These are phyloP conservation scores for Phytophthora fragariae DNA, from an alignment of 352 stramenopile genomes.

Conservation along the genomic window DNA sequence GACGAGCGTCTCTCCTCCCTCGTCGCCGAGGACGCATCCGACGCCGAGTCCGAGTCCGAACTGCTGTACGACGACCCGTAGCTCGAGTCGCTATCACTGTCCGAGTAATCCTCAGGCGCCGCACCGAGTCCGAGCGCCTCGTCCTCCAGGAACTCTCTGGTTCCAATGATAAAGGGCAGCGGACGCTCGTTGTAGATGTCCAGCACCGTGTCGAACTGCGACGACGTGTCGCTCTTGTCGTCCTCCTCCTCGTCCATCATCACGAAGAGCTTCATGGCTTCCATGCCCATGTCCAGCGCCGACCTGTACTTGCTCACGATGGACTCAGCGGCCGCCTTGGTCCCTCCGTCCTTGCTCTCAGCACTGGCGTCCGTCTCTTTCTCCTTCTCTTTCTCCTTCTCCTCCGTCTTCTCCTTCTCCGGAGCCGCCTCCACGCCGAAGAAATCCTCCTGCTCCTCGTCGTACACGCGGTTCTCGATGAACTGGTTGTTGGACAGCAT, in stretches of 20 bases:
- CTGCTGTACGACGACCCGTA: constrained; percentile 75
- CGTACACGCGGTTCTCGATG: constrained; percentile 91
- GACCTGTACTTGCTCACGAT: constrained; percentile 81
- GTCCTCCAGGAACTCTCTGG: constrained; percentile 85
- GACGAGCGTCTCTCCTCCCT: constrained; percentile 34
- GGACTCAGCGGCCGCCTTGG: constrained; percentile 52
- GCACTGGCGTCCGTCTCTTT: background rate
- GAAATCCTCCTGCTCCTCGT: constrained; percentile 86
- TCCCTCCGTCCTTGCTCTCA: constrained; percentile 27
- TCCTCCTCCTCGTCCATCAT: constrained; percentile 82
- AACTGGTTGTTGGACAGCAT: constrained; percentile 91
- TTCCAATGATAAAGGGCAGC: constrained; percentile 90
- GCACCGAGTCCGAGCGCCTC: constrained; percentile 83
- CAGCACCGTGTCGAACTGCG: constrained; percentile 74
- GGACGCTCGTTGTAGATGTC: constrained; percentile 92
- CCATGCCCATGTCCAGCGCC: constrained; percentile 79
- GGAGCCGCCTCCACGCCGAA: constrained; percentile 38
- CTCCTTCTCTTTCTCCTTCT: constrained; percentile 4
- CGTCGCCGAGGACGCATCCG: constrained; percentile 19
- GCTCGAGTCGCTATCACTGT: constrained; percentile 68
- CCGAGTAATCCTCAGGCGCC: constrained; percentile 59
- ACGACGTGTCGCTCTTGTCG: constrained; percentile 58
- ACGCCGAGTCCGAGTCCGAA: constrained; percentile 50
- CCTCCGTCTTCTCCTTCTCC: constrained; percentile 3
- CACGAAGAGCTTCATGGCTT: constrained; percentile 88